Base-by-base conservation (phyloP, 2,329 filamentous ascomycete species). In the Penicillium sp. region DNA sequence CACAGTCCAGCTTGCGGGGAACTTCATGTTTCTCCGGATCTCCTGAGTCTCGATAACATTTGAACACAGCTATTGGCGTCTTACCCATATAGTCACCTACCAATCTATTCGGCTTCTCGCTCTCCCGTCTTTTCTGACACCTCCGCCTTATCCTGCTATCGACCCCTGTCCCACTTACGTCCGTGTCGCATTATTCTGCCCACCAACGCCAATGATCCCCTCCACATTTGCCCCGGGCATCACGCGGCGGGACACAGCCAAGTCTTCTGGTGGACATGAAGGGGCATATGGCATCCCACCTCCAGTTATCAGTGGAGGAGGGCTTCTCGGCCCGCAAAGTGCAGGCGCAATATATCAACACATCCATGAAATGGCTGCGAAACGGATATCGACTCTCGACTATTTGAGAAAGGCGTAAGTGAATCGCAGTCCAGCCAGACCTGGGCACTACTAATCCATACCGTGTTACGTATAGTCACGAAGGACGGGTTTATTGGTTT, bases 401-500 rank as follows among this genome's bases (percentile, higher is more conserved):
- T 99, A 99, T 71, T 75, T 99, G 61, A 85, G 92, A 60, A 96
- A 95, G 78, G 89, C 92, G 91, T 96, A 77, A 66, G 90, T 82
- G 43, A 18, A 42, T 45, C 10, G n/a, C 42, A 31, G 7, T 34
- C 49, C n/a, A 45, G 39, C 44, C 34, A 20, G 14, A 32, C 5
- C 18, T 20, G 10, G 26, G 34, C 22, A 14, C 32, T 45, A 39
- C 61, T 69, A 55, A 66, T 40, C 50, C 43, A 39, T 42, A 29
- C 45, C 52, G 50, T 24, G 13, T 2, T 24, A 34, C 9, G 9
- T 16, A 31, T 71, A 96, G 91, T 29, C 92, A 99, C 71, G 92
- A 97, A 76, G 92, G 93, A 58, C 87, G 91, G 56, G 87, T 96
- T 40, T 97, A 96, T 79, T 97, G 94, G 92, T 97, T 97, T 81